A percentile compares a stretch with the other conserved stretches of the same genome.
These are phyloP conservation scores for Corylus heterophylla DNA, from an alignment of 306 rosid genomes.

Conservation along the genomic window DNA sequence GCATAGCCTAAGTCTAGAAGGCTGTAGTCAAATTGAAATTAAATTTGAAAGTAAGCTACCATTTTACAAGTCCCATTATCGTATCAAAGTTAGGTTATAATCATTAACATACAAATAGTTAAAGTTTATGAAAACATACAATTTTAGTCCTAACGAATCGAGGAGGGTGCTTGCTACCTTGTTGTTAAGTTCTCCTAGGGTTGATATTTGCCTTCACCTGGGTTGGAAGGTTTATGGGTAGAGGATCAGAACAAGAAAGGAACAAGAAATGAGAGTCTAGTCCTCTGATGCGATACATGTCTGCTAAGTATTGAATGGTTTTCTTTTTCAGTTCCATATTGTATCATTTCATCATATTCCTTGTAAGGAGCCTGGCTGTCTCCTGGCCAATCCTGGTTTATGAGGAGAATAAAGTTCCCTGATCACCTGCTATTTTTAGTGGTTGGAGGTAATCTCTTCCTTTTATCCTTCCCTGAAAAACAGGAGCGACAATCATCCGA, in stretches of 20 bases:
- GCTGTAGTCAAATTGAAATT: neutral
- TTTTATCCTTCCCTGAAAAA: slow-evolving; percentile 1
- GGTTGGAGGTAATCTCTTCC: slow-evolving; percentile 11
- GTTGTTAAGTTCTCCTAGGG: neutral
- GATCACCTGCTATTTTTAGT: slow-evolving; percentile 17
- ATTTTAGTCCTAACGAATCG: neutral
- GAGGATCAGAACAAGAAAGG: neutral
- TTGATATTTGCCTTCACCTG: neutral
- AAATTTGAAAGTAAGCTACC: neutral
- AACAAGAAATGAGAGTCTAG: neutral
- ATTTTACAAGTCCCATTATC: neutral
- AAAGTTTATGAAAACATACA: neutral
- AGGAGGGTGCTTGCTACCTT: neutral
- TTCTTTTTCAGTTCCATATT: neutral
- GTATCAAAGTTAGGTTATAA: neutral
- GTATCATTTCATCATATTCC: neutral
- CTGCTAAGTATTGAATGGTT: neutral
- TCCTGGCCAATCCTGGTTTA: neutral
- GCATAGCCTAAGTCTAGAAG: neutral
- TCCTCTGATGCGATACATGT: neutral
- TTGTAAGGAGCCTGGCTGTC: neutral
- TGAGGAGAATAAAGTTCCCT: neutral
- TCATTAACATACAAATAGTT: neutral
- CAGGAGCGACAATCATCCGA: slow-evolving; percentile 96
- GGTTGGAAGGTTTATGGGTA: neutral